These are phyloP conservation scores for Hymenoscyphus linearis DNA, from an alignment of 2,329 filamentous ascomycete genomes.

Conservation along the genomic window DNA sequence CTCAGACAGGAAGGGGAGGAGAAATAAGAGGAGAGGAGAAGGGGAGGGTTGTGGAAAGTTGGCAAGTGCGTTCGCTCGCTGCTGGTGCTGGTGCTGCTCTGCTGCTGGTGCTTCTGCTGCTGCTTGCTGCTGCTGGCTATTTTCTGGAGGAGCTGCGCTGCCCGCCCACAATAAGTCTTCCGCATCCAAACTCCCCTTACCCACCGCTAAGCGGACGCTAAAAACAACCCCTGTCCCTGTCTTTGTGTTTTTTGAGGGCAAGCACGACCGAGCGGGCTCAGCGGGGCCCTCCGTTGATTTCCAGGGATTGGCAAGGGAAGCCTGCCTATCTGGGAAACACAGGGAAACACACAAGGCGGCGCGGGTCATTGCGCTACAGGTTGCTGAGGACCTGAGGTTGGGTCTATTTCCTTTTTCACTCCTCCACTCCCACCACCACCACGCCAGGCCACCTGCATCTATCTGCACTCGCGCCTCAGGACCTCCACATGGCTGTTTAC, in stretches of 20 bases:
- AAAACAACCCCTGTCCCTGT: not conserved
- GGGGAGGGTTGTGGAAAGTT: not conserved
- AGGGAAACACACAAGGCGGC: not conserved
- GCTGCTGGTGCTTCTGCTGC: too few relatives aligned
- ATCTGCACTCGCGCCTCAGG: too few relatives aligned
- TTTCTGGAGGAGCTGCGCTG: not conserved
- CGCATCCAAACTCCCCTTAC: not conserved
- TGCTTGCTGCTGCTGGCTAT: not conserved
- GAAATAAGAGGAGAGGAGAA: not conserved
- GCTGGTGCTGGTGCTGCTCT: too few relatives aligned
- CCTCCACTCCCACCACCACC: too few relatives aligned
- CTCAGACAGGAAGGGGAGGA: not conserved
- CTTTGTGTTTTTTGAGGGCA: not conserved
- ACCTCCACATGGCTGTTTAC: too few relatives aligned
- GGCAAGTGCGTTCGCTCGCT: not conserved
- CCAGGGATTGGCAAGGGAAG: not conserved
- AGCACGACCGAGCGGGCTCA: not conserved
- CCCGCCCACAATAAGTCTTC: not conserved
- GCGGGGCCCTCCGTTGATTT: not conserved
- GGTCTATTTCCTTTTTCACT: not conserved
- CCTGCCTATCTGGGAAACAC: not conserved
- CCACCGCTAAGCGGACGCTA: not conserved
- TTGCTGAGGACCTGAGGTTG: too few relatives aligned
- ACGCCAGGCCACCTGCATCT: too few relatives aligned
- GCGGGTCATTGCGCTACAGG: not conserved